Evolutionary conservation across 2,329 filamentous ascomycete species (phyloP).

Genomic region (Xylaria sp.): DNA sequence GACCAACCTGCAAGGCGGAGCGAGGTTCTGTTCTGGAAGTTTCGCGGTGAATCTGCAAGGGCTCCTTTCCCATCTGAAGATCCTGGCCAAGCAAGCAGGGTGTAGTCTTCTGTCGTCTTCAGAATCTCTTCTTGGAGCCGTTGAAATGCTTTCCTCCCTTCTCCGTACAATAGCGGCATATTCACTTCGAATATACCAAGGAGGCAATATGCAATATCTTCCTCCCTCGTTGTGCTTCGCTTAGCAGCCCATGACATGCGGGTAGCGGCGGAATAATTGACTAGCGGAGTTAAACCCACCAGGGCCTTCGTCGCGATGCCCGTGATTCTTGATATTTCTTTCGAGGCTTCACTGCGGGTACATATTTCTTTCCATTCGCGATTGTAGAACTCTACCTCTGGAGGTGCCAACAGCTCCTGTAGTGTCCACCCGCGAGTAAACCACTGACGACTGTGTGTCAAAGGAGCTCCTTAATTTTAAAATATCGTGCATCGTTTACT

Average conservation of each 20-base stretch:
- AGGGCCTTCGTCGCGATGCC: background rate
- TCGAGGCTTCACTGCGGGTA: background rate
- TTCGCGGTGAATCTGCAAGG: background rate
- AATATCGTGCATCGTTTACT: background rate
- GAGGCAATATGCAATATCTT: slow-evolving; percentile 34
- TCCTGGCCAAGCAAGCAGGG: background rate
- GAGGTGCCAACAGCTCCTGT: background rate
- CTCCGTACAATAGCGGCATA: slow-evolving; percentile 33
- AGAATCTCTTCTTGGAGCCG: slow-evolving; percentile 28
- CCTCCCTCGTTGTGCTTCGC: slow-evolving; percentile 24
- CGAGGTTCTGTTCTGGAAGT: background rate
- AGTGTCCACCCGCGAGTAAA: background rate
- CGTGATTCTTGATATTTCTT: background rate
- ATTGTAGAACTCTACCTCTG: background rate
- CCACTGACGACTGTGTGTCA: background rate
- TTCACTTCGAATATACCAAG: slow-evolving; percentile 28
- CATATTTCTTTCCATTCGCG: background rate
- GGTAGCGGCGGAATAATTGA: background rate
- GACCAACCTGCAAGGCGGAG: background rate
- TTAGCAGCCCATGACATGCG: slow-evolving; percentile 28
- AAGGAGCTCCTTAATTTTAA: background rate
- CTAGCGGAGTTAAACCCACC: background rate
- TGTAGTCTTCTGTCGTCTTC: background rate
- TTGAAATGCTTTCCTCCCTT: slow-evolving; percentile 26
- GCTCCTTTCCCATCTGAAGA: background rate